Evolutionary conservation across 129 eudicot genomes (phyloP).

Genomic region (Helichrysum umbraculigerum): DNA sequence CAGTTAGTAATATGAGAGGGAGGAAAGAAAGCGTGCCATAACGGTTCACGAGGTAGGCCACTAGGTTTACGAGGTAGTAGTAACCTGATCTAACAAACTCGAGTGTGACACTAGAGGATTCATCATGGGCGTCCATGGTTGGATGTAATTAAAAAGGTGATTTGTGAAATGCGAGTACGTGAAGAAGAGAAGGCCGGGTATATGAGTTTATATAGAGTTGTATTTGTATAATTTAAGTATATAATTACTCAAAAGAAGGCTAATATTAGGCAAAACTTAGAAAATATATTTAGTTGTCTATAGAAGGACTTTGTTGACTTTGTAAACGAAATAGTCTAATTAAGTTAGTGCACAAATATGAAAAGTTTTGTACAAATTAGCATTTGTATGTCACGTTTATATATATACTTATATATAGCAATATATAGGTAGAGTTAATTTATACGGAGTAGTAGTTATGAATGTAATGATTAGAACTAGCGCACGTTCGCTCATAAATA

Average conservation of each 20-base stretch:
- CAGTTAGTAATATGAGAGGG: conserved; percentile 12
- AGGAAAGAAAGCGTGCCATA: conserved; percentile 19
- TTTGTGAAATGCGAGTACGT: conserved; percentile 10
- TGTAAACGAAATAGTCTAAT: neutral
- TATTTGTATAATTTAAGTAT: no score
- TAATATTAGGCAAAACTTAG: no score
- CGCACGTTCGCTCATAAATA: no score
- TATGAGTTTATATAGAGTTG: no score
- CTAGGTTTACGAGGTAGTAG: conserved; percentile 35
- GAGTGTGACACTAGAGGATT: conserved; percentile 34
- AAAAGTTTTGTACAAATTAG: no score
- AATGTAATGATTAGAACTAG: no score
- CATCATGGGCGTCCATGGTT: conserved; percentile 10
- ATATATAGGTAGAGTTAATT: no score
- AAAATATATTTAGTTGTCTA: no score
- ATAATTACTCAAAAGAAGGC: no score
- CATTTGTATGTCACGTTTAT: no score
- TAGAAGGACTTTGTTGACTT: neutral
- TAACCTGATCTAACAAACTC: conserved; percentile 46
- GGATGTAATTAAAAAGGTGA: conserved; percentile 19
- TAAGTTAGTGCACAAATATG: neutral
- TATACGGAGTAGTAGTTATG: no score
- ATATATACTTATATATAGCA: no score
- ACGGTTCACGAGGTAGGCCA: conserved; percentile 23
- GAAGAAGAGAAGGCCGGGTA: neutral